Percentiles rank a stretch among this genome's conserved stretches.
Conservation (phyloP, 106 monocot genomes). For the Chionographis japonica region DNA sequence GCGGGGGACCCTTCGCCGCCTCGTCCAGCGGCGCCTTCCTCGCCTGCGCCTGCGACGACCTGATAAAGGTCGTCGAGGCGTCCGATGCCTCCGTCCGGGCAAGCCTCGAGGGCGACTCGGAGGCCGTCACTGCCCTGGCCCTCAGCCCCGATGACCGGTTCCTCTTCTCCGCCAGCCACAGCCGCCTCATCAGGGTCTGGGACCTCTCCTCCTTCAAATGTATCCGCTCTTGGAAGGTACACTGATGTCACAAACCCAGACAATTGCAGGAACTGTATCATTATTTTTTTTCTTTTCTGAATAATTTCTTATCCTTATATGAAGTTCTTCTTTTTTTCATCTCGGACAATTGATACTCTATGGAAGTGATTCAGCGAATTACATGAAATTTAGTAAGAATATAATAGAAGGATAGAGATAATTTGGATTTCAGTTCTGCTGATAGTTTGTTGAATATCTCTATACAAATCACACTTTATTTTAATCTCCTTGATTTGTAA, state of each 20-base stretch:
- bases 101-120: slow-evolving; percentile 55
- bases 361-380: too few species aligned
- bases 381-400: too few species aligned
- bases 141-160: slow-evolving; percentile 65
- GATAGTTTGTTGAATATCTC: too few species aligned
- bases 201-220: slow-evolving; percentile 67
- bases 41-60: slow-evolving; percentile 80
- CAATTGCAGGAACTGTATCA: neutral
- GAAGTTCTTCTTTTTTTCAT: neutral
- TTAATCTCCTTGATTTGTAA: too few species aligned
- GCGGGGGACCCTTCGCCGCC: slow-evolving; percentile 66
- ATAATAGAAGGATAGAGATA: too few species aligned
- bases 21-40: slow-evolving; percentile 65
- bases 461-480: too few species aligned
- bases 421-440: too few species aligned
- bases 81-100: slow-evolving; percentile 41
- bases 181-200: slow-evolving; percentile 84
- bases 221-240: slow-evolving; percentile 94
- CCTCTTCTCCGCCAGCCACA: slow-evolving; percentile 84
- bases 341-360: too few species aligned
- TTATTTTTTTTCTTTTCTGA: neutral
- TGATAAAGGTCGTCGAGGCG: slow-evolving; percentile 62
- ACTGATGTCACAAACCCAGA: neutral
- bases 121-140: slow-evolving; percentile 62
- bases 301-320: neutral